phyloP scores from a whole-genome alignment of 2,329 filamentous ascomycete genomes.

The Chaetomium globosum region DNA sequence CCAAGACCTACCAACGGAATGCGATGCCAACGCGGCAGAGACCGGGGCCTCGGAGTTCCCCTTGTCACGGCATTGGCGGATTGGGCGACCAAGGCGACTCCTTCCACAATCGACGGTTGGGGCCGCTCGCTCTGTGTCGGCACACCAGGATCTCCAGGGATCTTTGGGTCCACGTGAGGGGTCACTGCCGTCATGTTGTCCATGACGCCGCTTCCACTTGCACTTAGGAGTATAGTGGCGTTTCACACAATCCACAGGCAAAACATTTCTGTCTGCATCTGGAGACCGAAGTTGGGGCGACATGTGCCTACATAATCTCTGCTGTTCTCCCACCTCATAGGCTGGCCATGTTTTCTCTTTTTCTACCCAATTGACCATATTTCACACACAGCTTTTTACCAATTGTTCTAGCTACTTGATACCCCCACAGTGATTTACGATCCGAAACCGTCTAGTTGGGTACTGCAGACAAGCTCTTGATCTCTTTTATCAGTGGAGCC shows the following conservation, averaged over 20 bases:
- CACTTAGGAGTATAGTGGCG: constrained; percentile 38
- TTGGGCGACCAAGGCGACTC: no score
- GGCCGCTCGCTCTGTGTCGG: constrained; percentile 37
- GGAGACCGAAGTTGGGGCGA: constrained; percentile 12
- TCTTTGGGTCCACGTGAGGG: constrained; percentile 34
- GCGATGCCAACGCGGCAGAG: constrained; percentile 2
- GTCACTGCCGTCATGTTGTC: constrained; percentile 30
- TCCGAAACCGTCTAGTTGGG: constrained; percentile 16
- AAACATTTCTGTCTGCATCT: constrained; percentile 10
- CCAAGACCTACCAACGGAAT: not conserved
- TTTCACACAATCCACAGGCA: constrained; percentile 25
- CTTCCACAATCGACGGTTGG: constrained; percentile 4
- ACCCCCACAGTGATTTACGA: constrained; percentile 1
- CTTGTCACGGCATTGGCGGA: not conserved
- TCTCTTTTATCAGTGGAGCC: constrained; percentile 16
- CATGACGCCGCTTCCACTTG: constrained; percentile 30
- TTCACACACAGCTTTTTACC: not conserved
- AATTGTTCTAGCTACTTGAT: constrained; percentile 1
- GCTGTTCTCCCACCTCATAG: not conserved
- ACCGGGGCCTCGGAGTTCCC: constrained; percentile 10
- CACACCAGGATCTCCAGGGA: constrained; percentile 25
- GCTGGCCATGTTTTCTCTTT: constrained; percentile 3
- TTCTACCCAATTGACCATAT: constrained; percentile 12
- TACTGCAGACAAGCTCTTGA: constrained; percentile 14
- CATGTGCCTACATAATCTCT: constrained; percentile 11